Base-by-base conservation (phyloP, 2,329 filamentous ascomycete species). In the Triangularia verruculosa region DNA sequence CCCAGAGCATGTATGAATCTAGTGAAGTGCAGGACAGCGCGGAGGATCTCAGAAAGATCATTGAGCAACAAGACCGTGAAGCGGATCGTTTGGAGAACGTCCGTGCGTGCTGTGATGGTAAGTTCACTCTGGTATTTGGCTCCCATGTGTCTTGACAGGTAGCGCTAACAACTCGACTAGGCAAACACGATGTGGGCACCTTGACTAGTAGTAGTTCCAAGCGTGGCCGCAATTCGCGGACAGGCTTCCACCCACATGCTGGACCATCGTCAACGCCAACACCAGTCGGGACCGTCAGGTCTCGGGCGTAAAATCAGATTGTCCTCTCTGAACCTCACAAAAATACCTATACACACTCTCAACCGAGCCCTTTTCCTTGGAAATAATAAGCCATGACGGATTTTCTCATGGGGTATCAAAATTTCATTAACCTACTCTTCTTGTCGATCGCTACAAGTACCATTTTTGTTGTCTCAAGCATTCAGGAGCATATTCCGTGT, bases 71-170 rank as follows among this genome's bases (percentile, higher is more conserved):
- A 73, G 89, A 94, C 71, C 82, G 87, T 61, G 90, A 93, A 69
- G 82, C 89, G 25, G 91, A 93, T 73, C 84, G 89, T 66, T 82
- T 98, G 71, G 94, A 98, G 82, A 97, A 99, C 75, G 95, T 99
- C 68, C 85, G 95, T 74, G 93, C 94, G 64, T 99, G 95, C 79
- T 99, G 95, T 77, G 95, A 98, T 84, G 95, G 93, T 94, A 83
- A 85, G 89, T 80, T 0, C 4, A 22, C 4, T 27, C 1, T 27
- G 7, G 3, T 3, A 13, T 53, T n/a, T 27, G 51, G 51, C 15
- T n/a, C n/a, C n/a, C n/a, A n/a, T n/a, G 39, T 62, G n/a, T 11
- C 20, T 7, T 20, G 54, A 34, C 20, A 7, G 7, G 20, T 43
- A 3, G 15, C 12, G 28, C 61, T 70, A 61, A 74, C 71, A 72